phyloP scores from a whole-genome alignment of 106 monocot species.

The Triglochin maritima region DNA sequence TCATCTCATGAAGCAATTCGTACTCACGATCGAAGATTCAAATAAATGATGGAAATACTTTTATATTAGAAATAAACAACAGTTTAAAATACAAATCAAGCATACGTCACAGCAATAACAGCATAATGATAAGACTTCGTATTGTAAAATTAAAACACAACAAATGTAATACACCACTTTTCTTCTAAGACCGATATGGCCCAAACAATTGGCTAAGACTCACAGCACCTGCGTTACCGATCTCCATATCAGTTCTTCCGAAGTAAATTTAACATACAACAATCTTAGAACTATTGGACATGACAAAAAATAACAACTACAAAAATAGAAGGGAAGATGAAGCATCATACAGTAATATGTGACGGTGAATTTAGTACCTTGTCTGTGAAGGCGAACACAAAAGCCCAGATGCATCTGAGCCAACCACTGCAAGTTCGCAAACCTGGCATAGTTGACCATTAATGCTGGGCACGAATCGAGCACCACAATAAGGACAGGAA shows the following conservation, averaged over 20 bases:
- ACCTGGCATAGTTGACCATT: conserved; percentile 59
- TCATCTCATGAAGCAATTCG: no score
- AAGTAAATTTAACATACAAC: not conserved
- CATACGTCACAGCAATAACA: no score
- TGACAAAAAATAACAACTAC: not conserved
- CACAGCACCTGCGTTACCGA: not conserved
- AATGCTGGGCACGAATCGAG: conserved; percentile 49
- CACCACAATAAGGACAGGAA: conserved; percentile 64
- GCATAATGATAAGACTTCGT: no score
- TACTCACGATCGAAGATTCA: no score
- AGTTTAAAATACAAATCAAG: no score
- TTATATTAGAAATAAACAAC: no score
- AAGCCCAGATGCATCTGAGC: conserved; percentile 73
- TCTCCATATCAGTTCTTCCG: not conserved
- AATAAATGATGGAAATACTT: no score
- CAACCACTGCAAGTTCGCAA: conserved; percentile 80
- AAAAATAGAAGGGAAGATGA: not conserved
- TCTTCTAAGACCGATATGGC: not conserved
- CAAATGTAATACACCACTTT: not conserved
- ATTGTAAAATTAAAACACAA: not conserved
- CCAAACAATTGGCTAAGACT: not conserved
- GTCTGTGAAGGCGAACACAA: conserved; percentile 58
- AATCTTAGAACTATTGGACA: not conserved
- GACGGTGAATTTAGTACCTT: conserved; percentile 13
- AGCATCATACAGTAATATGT: not conserved